Percentiles rank a stretch among this genome's conserved stretches.
Evolutionary conservation across 495 filamentous ascomycete genomes (phyloP).

Genomic region (Neurospora sp.): DNA sequence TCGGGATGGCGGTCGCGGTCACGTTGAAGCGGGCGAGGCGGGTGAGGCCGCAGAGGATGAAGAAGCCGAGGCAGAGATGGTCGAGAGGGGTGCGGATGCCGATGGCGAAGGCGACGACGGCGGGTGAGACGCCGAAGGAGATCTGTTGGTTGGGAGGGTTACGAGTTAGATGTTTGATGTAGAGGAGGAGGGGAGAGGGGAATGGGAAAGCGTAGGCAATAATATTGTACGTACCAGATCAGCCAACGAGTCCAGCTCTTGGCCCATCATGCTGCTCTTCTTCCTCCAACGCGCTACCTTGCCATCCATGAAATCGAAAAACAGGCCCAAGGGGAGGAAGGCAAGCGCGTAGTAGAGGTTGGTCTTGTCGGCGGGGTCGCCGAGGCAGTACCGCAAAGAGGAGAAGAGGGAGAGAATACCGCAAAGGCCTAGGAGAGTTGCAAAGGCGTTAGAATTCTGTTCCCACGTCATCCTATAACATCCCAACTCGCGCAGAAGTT

Average conservation of each 20-base stretch:
- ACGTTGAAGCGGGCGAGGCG: slow-evolving; percentile 96
- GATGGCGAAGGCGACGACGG: slow-evolving; percentile 75
- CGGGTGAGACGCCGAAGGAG: slow-evolving; percentile 90
- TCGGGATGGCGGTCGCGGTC: slow-evolving; percentile 75
- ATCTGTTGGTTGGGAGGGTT: slow-evolving; percentile 44
- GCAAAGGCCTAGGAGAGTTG: slow-evolving; percentile 50
- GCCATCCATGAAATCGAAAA: slow-evolving; percentile 98
- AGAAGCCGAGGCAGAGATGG: slow-evolving; percentile 74
- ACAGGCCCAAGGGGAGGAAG: slow-evolving; percentile 87
- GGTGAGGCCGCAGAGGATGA: slow-evolving; percentile 90
- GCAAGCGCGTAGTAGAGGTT: slow-evolving; percentile 72
- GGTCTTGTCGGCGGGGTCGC: slow-evolving; percentile 50
- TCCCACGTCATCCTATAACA: not conserved
- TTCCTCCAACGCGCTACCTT: slow-evolving; percentile 91
- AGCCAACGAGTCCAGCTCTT: slow-evolving; percentile 94
- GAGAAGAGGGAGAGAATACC: slow-evolving; percentile 92
- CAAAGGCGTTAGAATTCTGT: not conserved
- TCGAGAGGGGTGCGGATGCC: slow-evolving; percentile 81
- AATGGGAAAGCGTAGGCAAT: not conserved
- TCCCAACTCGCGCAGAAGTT: not conserved
- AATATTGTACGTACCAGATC: slow-evolving; percentile 58
- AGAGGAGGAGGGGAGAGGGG: not conserved
- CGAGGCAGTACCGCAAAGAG: slow-evolving; percentile 86
- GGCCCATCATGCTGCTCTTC: slow-evolving; percentile 94
- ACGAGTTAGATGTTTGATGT: not conserved